Percentiles rank a stretch among this genome's conserved stretches.
phyloP scores from a whole-genome alignment of 257 asterid genomes.

The Thymus mandschuricus region DNA sequence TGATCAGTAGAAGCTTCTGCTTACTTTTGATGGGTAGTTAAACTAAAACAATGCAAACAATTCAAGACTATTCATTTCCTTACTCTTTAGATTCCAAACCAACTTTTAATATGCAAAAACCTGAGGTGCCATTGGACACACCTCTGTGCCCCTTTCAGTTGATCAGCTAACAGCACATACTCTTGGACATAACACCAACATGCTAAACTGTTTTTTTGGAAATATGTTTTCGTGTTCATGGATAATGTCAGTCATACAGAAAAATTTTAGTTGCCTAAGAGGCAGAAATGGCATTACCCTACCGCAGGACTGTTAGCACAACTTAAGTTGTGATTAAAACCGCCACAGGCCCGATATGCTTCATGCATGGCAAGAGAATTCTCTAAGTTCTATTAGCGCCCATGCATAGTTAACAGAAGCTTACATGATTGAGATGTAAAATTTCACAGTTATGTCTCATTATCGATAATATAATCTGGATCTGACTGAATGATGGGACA shows the following conservation, averaged over 20 bases:
- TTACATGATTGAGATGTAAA: conserved; percentile 1
- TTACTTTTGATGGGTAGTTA: conserved; percentile 5
- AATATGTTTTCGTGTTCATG: not conserved
- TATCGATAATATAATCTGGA: conserved; percentile 5
- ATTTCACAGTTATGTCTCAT: conserved; percentile 5
- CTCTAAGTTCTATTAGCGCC: not conserved
- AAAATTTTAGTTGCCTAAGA: conserved; percentile 1
- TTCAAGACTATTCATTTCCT: conserved; percentile 11
- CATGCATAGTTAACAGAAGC: not conserved
- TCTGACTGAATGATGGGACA: not conserved
- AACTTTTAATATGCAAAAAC: not conserved
- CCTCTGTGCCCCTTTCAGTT: conserved; percentile 21
- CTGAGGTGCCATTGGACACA: conserved; percentile 2
- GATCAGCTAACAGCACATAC: conserved; percentile 20
- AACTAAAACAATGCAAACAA: not conserved
- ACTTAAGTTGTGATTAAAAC: not conserved
- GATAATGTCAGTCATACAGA: not conserved
- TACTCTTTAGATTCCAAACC: conserved; percentile 6
- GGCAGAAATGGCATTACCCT: conserved; percentile 7
- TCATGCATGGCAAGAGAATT: not conserved
- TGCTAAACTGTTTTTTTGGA: conserved; percentile 19
- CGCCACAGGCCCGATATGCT: conserved; percentile 24
- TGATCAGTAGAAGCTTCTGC: conserved; percentile 23
- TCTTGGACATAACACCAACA: conserved; percentile 17
- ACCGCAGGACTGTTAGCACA: conserved; percentile 18